phyloP scores from a whole-genome alignment of 2,329 filamentous ascomycete species.

The Aspergillus texensis region DNA sequence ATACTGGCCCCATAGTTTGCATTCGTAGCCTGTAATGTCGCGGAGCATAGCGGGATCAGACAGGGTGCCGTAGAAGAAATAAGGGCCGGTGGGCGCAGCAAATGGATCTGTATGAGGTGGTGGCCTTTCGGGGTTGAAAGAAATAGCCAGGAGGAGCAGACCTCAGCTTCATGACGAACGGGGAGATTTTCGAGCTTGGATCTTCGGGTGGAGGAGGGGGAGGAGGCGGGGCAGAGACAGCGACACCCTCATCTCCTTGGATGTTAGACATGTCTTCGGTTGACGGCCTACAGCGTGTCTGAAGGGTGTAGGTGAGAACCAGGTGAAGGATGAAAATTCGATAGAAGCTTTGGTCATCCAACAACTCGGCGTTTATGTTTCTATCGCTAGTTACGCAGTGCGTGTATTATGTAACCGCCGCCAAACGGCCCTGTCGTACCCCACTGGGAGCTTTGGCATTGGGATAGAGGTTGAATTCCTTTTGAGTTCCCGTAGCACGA shows the following conservation, averaged over 20 bases:
- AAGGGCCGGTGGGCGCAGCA: slow-evolving; percentile 23
- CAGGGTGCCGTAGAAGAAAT: slow-evolving; percentile 45
- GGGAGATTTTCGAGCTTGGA: slow-evolving; percentile 19
- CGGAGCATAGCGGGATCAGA: slow-evolving; percentile 31
- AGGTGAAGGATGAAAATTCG: background rate
- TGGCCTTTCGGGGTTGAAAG: slow-evolving; percentile 10
- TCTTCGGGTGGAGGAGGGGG: slow-evolving; percentile 13
- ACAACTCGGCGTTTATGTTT: background rate
- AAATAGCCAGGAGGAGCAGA: slow-evolving; percentile 16
- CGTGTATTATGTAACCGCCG: no score
- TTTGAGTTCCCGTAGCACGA: no score
- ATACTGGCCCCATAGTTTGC: slow-evolving; percentile 35
- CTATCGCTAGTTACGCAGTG: background rate
- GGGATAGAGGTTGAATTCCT: no score
- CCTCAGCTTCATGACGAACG: slow-evolving; percentile 16
- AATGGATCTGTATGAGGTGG: slow-evolving; percentile 1
- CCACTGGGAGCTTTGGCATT: no score
- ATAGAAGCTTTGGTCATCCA: background rate
- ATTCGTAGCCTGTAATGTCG: slow-evolving; percentile 30
- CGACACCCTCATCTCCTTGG: background rate
- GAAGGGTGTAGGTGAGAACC: background rate
- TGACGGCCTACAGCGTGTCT: background rate
- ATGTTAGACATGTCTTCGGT: background rate
- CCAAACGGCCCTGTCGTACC: no score
- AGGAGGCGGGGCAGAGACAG: background rate